Percentiles rank a stretch among this genome's conserved stretches.
Evolutionary conservation across 805 yeast genomes (phyloP).

Genomic region (Candida ascalaphidarum): DNA sequence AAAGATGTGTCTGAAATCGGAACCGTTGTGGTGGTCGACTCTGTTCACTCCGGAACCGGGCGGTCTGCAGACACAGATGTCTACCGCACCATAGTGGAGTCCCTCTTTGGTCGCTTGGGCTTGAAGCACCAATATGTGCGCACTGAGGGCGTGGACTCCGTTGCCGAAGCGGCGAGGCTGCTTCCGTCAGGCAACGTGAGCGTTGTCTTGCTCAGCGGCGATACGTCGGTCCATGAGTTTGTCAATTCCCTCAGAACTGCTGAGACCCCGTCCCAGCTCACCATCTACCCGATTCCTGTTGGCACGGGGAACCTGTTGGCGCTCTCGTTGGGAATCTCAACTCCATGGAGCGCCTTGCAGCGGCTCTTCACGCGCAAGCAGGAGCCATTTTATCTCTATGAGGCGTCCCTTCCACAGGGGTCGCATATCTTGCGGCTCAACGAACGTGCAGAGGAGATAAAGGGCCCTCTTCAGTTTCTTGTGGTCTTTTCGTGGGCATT

Average conservation of each 20-base stretch:
- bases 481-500: slow-evolving; percentile 81
- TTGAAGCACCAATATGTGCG: slow-evolving; percentile 31
- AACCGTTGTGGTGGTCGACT: too few species aligned
- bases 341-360: slow-evolving; percentile 19
- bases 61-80: slow-evolving; percentile 27
- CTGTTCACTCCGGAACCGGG: slow-evolving; percentile 42
- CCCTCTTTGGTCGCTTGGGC: slow-evolving; percentile 26
- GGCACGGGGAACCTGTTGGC: slow-evolving; percentile 88
- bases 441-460: slow-evolving; percentile 6
- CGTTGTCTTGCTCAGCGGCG: slow-evolving; percentile 70
- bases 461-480: slow-evolving; percentile 25
- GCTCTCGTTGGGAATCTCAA: slow-evolving; percentile 41
- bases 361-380: slow-evolving; percentile 21
- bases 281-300: slow-evolving; percentile 46
- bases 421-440: slow-evolving; percentile 14
- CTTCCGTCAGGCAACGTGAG: slow-evolving; percentile 24
- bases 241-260: slow-evolving; percentile 40
- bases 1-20: too few species aligned
- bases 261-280: too few species aligned
- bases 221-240: slow-evolving; percentile 75
- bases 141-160: slow-evolving; percentile 33
- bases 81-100: too few species aligned
- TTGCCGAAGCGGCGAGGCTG: slow-evolving; percentile 28
- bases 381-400: slow-evolving; percentile 36
- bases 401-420: slow-evolving; percentile 32